Percentiles rank a stretch among this genome's conserved stretches.
These are phyloP conservation scores for Macrolepiota albuminosa DNA, from an alignment of 768 basidiomycete genomes.

Conservation along the genomic window DNA sequence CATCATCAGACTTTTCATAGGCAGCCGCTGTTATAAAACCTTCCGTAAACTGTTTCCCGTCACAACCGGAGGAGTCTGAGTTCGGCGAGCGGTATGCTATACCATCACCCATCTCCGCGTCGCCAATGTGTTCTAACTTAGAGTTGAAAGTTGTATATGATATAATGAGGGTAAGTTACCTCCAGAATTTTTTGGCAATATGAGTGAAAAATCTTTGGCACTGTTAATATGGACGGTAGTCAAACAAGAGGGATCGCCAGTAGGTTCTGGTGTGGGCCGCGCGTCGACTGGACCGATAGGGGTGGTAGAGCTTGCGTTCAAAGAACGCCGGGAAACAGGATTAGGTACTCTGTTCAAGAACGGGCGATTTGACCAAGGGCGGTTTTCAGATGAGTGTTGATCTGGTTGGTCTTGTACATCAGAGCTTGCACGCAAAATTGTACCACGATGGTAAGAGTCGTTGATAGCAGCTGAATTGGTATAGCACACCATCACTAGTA, in stretches of 20 bases:
- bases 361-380: constrained; percentile 1
- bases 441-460: neutral
- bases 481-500: neutral
- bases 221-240: constrained; percentile 17
- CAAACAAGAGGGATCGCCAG: constrained; percentile 16
- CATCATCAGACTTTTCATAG: constrained; percentile 13
- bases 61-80: constrained; percentile 4
- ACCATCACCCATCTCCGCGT: constrained; percentile 17
- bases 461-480: constrained; percentile 9
- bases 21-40: constrained; percentile 17
- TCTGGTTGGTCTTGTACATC: neutral
- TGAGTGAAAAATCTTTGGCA: constrained; percentile 15
- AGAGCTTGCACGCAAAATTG: neutral
- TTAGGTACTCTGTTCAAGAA: neutral
- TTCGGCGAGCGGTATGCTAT: constrained; percentile 13
- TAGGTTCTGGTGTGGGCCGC: constrained; percentile 17
- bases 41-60: constrained; percentile 10
- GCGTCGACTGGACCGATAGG: constrained; percentile 1
- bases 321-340: neutral
- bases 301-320: constrained; percentile 2
- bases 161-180: neutral
- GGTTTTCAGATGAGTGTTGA: neutral
- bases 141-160: neutral
- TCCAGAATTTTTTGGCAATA: constrained; percentile 11
- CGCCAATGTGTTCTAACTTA: constrained; percentile 13